phyloP scores from a whole-genome alignment of 106 monocot genomes.

The Allium cepa region DNA sequence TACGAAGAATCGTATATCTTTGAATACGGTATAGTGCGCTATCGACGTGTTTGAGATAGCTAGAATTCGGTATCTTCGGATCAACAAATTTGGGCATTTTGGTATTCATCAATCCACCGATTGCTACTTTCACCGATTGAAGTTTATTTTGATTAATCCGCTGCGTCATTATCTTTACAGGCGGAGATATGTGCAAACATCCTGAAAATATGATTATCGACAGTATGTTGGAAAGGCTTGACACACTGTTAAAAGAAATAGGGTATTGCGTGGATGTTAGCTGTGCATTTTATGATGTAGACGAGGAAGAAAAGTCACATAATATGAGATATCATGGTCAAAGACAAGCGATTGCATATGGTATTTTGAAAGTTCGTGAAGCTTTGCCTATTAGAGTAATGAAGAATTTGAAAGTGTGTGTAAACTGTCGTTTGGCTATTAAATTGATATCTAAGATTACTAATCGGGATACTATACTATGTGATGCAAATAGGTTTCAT shows the following conservation, averaged over 20 bases:
- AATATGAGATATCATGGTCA: constrained; percentile 61
- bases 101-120: too few species aligned
- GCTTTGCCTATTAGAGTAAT: constrained; percentile 67
- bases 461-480: constrained; percentile 52
- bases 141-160: too few species aligned
- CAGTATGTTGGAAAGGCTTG: constrained; percentile 40
- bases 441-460: constrained; percentile 62
- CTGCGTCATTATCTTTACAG: constrained; percentile 64
- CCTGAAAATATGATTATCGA: constrained; percentile 38
- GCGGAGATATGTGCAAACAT: constrained; percentile 38
- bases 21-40: too few species aligned
- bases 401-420: constrained; percentile 77
- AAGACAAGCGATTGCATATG: constrained; percentile 67
- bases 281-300: constrained; percentile 69
- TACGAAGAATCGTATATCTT: too few species aligned
- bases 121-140: too few species aligned
- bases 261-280: constrained; percentile 64
- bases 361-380: constrained; percentile 53
- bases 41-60: too few species aligned
- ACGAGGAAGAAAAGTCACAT: constrained; percentile 70
- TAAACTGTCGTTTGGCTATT: constrained; percentile 67
- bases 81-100: too few species aligned
- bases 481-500: constrained; percentile 83
- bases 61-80: too few species aligned
- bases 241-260: constrained; percentile 35